Evolutionary conservation across 179 eudicot species (phyloP), one percentile per base, ranked within the genome.

Genomic region (Sideroxylon spinosum): DNA sequence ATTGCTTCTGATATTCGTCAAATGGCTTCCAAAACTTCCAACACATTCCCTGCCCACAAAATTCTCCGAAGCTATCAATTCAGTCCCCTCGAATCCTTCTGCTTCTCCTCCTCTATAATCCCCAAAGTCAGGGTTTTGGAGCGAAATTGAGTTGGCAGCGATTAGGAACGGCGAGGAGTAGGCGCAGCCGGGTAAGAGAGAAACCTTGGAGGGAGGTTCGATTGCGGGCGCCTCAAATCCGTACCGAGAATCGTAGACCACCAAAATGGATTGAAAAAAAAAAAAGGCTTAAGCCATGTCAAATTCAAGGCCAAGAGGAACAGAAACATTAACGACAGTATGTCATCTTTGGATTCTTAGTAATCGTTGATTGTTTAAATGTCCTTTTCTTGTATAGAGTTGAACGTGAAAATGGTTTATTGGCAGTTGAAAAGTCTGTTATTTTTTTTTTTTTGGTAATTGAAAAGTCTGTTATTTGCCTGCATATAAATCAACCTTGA

Each of bases 21-120:
- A 78, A 55, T 84, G 90, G 78, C 94, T 90, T 17, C 98, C 60
- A 93, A 71, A 3, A 95, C 95, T 71, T 93, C 95, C 98, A 93
- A 89, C 19, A 93, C 98, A 8, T 97, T 97, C 94, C 66, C 76
- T 86, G 71, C 93, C 92, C 19, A 89, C 93, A 19, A 90, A 93
- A 86, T 93, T 93, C 88, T 93, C 98, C 1, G 98, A 93, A 2
- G 98, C 97, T n/a, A 93, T 92, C 79, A 93, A 69, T 57, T 93
- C 98, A 37, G 92, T 89, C 12, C 98, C 97, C 73, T 77, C 89
- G 64, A 75, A 88, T 69, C 91, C 82, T 97, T 88, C 23, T 75
- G 68, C 82, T 90, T 93, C 84, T 93, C 98, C 84, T 84, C 90
- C 81, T 93, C 97, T 86, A 93, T 90, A 16, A 93, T 89, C 9